Evolutionary conservation across 805 yeast genomes (phyloP).

Genomic region (Yamadazyma kitorensis): DNA sequence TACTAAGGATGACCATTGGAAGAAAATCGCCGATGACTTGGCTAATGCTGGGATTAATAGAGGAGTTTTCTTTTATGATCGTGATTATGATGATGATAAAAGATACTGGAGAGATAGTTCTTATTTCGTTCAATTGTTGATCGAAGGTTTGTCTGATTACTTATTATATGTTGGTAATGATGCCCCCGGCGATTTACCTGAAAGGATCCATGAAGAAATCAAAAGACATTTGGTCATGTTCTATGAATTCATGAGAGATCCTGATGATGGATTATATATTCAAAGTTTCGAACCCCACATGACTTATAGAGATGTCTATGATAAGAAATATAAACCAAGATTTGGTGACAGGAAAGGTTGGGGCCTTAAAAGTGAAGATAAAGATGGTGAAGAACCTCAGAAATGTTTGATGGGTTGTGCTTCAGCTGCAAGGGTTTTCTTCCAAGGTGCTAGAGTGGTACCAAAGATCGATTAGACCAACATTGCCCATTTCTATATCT

Average conservation of each 20-base stretch:
- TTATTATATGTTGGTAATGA: slow-evolving; percentile 46
- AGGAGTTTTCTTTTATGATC: slow-evolving; percentile 55
- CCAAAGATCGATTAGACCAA: no score
- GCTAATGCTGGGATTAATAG: slow-evolving; percentile 61
- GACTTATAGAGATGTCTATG: slow-evolving; percentile 49
- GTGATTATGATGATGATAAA: slow-evolving; percentile 54
- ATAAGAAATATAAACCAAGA: slow-evolving; percentile 44
- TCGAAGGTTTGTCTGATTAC: slow-evolving; percentile 70
- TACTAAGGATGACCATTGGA: slow-evolving; percentile 53
- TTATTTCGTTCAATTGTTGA: slow-evolving; percentile 59
- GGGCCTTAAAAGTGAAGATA: slow-evolving; percentile 51
- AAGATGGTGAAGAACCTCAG: slow-evolving; percentile 42
- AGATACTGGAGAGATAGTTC: slow-evolving; percentile 66
- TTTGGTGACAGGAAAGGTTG: slow-evolving; percentile 55
- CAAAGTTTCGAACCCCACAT: slow-evolving; percentile 58
- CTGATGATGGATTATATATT: slow-evolving; percentile 56
- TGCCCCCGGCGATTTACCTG: slow-evolving; percentile 34
- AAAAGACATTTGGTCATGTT: slow-evolving; percentile 56
- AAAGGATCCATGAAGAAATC: slow-evolving; percentile 41
- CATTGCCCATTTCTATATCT: background rate
- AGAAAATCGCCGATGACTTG: slow-evolving; percentile 40
- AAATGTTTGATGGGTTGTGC: slow-evolving; percentile 62
- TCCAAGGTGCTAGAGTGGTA: slow-evolving; percentile 61
- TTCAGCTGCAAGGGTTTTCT: slow-evolving; percentile 66
- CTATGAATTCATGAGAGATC: slow-evolving; percentile 55